Percentiles rank a stretch among this genome's conserved stretches.
phyloP scores from a whole-genome alignment of 176 grass and related monocot genomes.

The Ananas comosus region DNA sequence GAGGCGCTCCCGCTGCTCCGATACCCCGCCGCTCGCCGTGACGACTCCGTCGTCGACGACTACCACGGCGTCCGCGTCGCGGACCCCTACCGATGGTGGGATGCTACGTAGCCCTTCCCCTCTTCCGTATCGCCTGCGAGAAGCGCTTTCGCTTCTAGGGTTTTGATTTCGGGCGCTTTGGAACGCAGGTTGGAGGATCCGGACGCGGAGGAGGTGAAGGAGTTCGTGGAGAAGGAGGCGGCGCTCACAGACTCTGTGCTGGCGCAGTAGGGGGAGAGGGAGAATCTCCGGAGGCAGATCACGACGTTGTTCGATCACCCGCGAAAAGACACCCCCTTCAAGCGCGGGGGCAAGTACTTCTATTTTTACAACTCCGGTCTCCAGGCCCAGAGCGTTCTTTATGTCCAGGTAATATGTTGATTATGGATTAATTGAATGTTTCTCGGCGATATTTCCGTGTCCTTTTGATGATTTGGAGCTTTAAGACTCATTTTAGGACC shows the following conservation, averaged over 20 bases:
- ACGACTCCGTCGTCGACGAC: conserved; percentile 48
- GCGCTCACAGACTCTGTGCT: conserved; percentile 62
- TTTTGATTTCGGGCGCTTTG: not conserved
- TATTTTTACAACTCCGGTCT: conserved; percentile 81
- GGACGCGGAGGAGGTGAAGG: conserved; percentile 74
- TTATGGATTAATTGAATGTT: not conserved
- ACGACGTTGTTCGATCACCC: conserved; percentile 69
- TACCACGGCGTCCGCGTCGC: conserved; percentile 57
- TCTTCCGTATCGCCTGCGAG: not conserved
- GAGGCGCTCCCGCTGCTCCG: conserved; percentile 21
- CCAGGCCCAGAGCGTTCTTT: conserved; percentile 95
- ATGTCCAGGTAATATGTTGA: conserved; percentile 48
- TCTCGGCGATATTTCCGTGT: not conserved
- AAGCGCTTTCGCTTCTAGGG: not conserved
- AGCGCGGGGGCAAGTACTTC: conserved; percentile 78
- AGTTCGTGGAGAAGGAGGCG: conserved; percentile 65
- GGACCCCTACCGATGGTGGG: conserved; percentile 83
- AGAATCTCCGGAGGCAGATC: conserved; percentile 45
- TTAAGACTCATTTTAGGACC: not conserved
- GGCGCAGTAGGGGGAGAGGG: conserved; percentile 39
- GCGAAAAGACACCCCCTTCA: conserved; percentile 63
- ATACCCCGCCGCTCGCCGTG: conserved; percentile 52
- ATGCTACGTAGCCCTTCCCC: not conserved
- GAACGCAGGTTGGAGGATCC: conserved; percentile 78
- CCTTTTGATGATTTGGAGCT: not conserved